Evolutionary conservation across 2,329 filamentous ascomycete species (phyloP).

Genomic region (Pseudogymnoascus sp.): DNA sequence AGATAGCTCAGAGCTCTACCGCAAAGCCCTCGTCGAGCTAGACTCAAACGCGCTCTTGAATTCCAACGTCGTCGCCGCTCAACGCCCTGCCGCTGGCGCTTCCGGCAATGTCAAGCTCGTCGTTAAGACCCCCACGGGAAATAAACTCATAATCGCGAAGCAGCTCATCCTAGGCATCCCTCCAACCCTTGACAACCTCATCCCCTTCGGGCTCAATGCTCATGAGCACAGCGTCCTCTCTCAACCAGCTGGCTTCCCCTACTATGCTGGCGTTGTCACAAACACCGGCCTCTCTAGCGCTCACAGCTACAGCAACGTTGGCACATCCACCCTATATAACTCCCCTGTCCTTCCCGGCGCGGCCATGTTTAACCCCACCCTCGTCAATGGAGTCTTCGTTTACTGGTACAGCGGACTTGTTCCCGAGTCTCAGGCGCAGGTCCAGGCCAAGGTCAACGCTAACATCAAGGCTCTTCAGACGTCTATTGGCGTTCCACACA

Average conservation of each 20-base stretch:
- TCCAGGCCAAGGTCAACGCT: too few relatives aligned
- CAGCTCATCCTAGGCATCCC: slow-evolving; percentile 39
- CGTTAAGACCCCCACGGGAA: slow-evolving; percentile 27
- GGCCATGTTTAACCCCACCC: slow-evolving; percentile 23
- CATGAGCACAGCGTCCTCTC: slow-evolving; percentile 32
- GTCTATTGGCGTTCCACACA: neutral
- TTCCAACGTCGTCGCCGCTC: neutral
- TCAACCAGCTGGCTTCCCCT: slow-evolving; percentile 32
- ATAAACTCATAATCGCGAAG: slow-evolving; percentile 31
- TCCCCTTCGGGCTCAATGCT: slow-evolving; percentile 30
- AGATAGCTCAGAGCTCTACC: slow-evolving; percentile 29
- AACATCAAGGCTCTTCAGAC: too few relatives aligned
- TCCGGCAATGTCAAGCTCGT: slow-evolving; percentile 23
- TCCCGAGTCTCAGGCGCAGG: too few relatives aligned
- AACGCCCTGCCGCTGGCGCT: neutral
- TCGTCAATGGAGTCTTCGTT: slow-evolving; percentile 13
- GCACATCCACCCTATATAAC: slow-evolving; percentile 23
- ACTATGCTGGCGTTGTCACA: slow-evolving; percentile 33
- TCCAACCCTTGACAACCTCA: slow-evolving; percentile 31
- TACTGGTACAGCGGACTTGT: too few relatives aligned
- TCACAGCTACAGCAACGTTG: slow-evolving; percentile 24
- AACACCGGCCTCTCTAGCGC: slow-evolving; percentile 31
- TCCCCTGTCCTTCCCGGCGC: slow-evolving; percentile 28
- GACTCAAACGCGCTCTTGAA: slow-evolving; percentile 7
- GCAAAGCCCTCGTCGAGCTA: slow-evolving; percentile 21